Base-by-base conservation (phyloP, 108 stramenopile species). In the Ochromonas danica region DNA sequence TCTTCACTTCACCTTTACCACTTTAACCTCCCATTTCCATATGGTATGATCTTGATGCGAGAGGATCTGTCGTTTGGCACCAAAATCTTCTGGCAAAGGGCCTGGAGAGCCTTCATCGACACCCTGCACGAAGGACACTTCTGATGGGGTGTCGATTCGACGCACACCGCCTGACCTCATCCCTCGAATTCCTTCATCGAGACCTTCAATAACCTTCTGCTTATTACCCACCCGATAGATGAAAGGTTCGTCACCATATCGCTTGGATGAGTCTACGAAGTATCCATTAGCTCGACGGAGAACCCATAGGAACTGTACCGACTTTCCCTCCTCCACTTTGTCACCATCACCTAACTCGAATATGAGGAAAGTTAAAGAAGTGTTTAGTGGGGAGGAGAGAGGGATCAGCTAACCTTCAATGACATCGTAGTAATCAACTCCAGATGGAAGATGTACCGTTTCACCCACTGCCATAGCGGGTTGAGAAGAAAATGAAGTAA, bases 281-380 rank as follows among this genome's bases (percentile, higher is more conserved):
- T 74, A 74, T 35, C 72, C 72, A 30, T 74, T 74, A 42, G 72
- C 42, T 51, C 72, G 39, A 0, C 72, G 2, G 10, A 74, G 42
- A 17, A 74, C 72, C 72, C 72, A 74, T 41, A 51, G 42, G 22
- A 74, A 51, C 72, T 42, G 1, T 28, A 74, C 39, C 10, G 27
- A n/a, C 17, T 42, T 51, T 33, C 72, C 72, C 0, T 0, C 41
- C 1, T 1, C 41, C 10, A 51, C 72, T 0, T 35, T 39, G 42
- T 6, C 41, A 14, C 72, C 39, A n/a, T n/a, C 42, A 27, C 72
- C 72, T n/a, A n/a, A n/a, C n/a, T n/a, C n/a, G n/a, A n/a, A n/a
- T n/a, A n/a, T n/a, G n/a, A n/a, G n/a, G n/a, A n/a, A n/a, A n/a
- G n/a, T n/a, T n/a, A n/a, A n/a, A n/a, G n/a, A n/a, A n/a, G n/a